Conservation (phyloP, 495 filamentous ascomycete genomes). For the Lasiosphaeria miniovina region DNA sequence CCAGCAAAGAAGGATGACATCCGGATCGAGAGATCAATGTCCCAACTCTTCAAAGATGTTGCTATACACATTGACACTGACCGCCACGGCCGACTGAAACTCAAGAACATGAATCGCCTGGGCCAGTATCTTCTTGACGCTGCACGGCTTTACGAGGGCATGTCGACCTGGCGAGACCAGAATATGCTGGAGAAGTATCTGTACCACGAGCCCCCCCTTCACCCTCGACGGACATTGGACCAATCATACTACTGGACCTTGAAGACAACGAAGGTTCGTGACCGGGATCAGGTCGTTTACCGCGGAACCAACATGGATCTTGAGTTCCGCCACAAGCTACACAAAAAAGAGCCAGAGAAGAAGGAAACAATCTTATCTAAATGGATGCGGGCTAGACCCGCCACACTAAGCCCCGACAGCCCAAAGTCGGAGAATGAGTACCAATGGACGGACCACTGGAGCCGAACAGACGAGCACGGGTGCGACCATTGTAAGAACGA, state of each 20-base stretch:
- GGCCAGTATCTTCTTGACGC: constrained; percentile 38
- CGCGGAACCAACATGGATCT: constrained; percentile 38
- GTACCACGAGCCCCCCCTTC: constrained; percentile 53
- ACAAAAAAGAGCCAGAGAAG: background rate
- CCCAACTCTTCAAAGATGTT: background rate
- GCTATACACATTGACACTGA: background rate
- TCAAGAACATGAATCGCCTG: constrained; percentile 30
- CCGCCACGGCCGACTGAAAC: background rate
- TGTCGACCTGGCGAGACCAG: constrained; percentile 50
- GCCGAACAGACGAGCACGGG: constrained; percentile 4
- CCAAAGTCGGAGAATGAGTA: background rate
- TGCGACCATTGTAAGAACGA: constrained; percentile 34
- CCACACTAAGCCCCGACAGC: background rate
- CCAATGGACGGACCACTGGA: constrained; percentile 21
- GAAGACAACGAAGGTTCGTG: constrained; percentile 55
- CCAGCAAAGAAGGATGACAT: background rate
- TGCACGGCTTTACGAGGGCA: constrained; percentile 38
- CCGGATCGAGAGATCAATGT: background rate
- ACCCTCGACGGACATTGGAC: constrained; percentile 67
- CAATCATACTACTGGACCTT: constrained; percentile 67
- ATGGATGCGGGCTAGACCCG: background rate
- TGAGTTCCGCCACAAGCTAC: constrained; percentile 6
- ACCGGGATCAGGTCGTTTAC: constrained; percentile 68
- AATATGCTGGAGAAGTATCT: constrained; percentile 59
- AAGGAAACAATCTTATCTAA: background rate